Evolutionary conservation across 441 rosid genomes (phyloP).

Genomic region (Eugenia klotzschiana): DNA sequence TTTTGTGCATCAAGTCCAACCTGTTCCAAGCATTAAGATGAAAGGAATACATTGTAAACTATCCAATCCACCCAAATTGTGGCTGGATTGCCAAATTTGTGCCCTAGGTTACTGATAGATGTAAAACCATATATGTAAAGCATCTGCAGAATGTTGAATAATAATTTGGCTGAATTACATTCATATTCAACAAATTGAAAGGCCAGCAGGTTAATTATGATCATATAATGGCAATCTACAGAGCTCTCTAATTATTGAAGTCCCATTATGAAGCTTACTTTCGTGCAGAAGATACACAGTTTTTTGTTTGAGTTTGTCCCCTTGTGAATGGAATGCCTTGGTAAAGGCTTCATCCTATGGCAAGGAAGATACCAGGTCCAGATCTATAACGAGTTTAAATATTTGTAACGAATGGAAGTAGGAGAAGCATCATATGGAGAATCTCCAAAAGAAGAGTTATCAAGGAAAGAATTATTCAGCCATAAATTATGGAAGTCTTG

Average conservation of each 20-base stretch:
- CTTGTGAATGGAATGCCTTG: neutral
- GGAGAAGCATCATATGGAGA: neutral
- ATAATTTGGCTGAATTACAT: neutral
- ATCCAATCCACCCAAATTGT: neutral
- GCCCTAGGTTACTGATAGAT: neutral
- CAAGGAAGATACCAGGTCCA: neutral
- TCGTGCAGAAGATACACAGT: neutral
- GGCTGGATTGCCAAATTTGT: neutral
- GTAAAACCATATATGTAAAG: neutral
- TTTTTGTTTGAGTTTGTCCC: neutral
- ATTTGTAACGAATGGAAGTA: neutral
- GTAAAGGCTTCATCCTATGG: neutral
- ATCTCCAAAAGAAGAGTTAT: neutral
- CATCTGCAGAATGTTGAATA: neutral
- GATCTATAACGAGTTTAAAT: neutral
- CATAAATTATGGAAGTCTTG: neutral
- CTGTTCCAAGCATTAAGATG: constrained; percentile 17
- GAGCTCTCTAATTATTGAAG: neutral
- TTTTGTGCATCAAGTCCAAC: constrained; percentile 33
- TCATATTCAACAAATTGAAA: neutral
- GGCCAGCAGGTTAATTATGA: neutral
- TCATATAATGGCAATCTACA: neutral
- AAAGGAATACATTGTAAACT: neutral
- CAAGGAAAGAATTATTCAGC: neutral
- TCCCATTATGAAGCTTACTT: neutral